Evolutionary conservation across 441 rosid species (phyloP).

Genomic region (Gossypium aridum): DNA sequence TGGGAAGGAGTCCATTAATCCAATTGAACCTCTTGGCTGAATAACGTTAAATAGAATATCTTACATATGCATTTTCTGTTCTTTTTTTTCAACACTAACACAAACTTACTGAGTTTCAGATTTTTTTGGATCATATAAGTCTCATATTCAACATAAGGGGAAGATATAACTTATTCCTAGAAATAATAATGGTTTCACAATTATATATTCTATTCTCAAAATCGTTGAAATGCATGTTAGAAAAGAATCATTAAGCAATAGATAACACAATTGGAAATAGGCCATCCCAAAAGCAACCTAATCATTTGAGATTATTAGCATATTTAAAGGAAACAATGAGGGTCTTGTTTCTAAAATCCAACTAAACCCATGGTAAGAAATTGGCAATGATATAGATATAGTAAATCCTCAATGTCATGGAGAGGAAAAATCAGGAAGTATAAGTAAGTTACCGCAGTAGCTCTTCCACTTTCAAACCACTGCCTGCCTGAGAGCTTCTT

Average conservation of each 20-base stretch:
- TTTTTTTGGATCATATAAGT: background rate
- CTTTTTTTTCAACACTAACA: background rate
- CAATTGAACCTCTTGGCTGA: background rate
- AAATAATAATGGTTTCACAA: background rate
- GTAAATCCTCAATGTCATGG: background rate
- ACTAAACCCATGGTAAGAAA: background rate
- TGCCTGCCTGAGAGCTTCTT: slow-evolving; percentile 89
- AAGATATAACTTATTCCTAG: background rate
- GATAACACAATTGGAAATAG: background rate
- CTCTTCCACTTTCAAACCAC: slow-evolving; percentile 94
- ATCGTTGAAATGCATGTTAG: background rate
- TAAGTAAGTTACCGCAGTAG: slow-evolving; percentile 27
- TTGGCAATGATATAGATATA: background rate
- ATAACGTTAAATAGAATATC: background rate
- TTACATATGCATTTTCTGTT: background rate
- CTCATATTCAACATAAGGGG: background rate
- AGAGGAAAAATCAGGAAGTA: slow-evolving; percentile 1
- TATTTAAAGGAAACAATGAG: background rate
- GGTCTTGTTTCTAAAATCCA: background rate
- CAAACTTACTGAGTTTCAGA: background rate
- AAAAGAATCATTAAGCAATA: background rate
- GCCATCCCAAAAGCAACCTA: background rate
- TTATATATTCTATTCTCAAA: background rate
- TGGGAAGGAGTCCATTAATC: background rate
- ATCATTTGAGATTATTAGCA: background rate